Base-by-base conservation (phyloP, 208 protist species). In the Borovskyia barvae region DNA sequence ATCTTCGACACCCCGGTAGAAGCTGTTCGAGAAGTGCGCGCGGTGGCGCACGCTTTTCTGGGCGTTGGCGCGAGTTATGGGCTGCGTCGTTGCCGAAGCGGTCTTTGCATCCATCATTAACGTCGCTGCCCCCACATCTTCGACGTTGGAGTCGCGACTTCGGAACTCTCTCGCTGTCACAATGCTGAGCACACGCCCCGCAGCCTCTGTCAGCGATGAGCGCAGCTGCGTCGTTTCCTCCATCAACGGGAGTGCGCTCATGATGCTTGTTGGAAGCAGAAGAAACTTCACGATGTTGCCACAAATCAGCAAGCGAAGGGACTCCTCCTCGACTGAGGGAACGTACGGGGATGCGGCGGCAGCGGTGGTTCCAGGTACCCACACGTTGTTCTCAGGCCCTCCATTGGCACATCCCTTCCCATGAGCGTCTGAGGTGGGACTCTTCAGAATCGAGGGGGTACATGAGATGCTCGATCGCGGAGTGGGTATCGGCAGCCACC, bases 201-300 rank as follows among this genome's bases (percentile, higher is more conserved):
- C 66, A 22, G 64, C 59, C 47, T 58, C 67, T 28, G 71, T 71
- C 33, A 79, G 50, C 1, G 57, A 63, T n/a, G 42, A 35, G n/a
- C 75, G 79, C 41, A 85, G 74, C 53, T 67, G 52, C 6, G n/a
- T 40, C 32, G 72, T 40, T 47, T 64, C 62, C 17, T 72, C 52
- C 24, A 57, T 54, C 22, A 35, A 8, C 37, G 54, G 72, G 32
- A 64, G 64, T 28, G 67, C 55, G 43, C 70, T 82, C 51, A 91
- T 75, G 26, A 90, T 71, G 70, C 87, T 90, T 20, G 70, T 87
- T 7, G 82, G 87, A 33, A 87, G 67, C 32, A 94, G 60, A 24
- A 94, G 77, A 30, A 94, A 83, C 43, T 86, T 86, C 28, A 91
- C 64, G 57, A 94, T 83, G 67, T 94, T 90, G n/a, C 66, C 22